Evolutionary conservation across 1,139 yeast species (phyloP), one percentile per base, ranked within the genome.

Genomic region (Geotrichum aggregatum): DNA sequence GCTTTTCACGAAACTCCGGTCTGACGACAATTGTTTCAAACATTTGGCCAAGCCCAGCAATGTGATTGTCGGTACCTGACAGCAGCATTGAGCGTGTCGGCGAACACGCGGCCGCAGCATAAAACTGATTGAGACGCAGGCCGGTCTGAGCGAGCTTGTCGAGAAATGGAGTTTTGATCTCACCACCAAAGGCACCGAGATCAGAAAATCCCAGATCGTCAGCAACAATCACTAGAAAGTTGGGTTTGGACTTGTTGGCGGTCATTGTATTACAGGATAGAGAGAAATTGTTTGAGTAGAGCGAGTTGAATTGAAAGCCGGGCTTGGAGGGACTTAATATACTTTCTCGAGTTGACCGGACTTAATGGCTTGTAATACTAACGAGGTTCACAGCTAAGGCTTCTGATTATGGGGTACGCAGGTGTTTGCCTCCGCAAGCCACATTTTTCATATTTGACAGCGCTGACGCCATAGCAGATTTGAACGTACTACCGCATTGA

Each of bases 171-270:
- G 84, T 79, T 44, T 70, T 65, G 45, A 80, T 80, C 61, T 80
- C 84, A 21, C 83, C 80, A 2, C 84, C 84, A 61, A 77, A 80
- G 3, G 80, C 71, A 22, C 75, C 66, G n/a, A 76, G 60, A 59
- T 80, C 84, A 2, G 84, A 79, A 66, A 77, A 80, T 4, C 84
- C 84, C 34, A 80, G 68, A 59, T 80, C 84, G 63, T 80, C 84
- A 1, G 84, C 85, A 8, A 80, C 82, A 40, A 80, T 78, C 38
- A 80, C 67, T 10, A 80, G 61, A 56, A 80, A 77, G 62, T 80
- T 80, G 24, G 62, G 68, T 52, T 39, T 34, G 19, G 21, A 26
- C n/a, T n/a, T n/a, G n/a, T n/a, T n/a, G 8, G 13, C 16, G 10
- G 35, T 28, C 35, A 26, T 41, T 24, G 28, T 24, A n/a, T n/a